Base-by-base conservation (phyloP, 2,329 filamentous ascomycete species). In the Xylaria polymorpha region DNA sequence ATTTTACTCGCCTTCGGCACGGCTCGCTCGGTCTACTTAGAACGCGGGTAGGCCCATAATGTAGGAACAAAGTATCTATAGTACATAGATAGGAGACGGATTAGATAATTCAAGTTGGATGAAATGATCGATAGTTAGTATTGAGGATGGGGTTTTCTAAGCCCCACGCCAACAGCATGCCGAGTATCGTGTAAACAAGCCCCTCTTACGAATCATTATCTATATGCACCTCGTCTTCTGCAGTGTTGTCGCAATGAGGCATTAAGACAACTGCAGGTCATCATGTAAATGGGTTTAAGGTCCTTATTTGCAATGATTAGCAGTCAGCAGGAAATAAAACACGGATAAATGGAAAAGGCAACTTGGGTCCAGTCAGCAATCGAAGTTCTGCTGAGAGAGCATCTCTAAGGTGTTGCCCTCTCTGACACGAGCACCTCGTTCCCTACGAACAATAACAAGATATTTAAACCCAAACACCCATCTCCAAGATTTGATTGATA, bases 1-100 rank as follows among this genome's bases (percentile, higher is more conserved):
- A 12, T 32, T 41, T 39, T 15, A 58, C 22, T 58, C 14, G 37
- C n/a, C 14, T 41, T 53, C 51, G 51, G 35, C 37, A 61, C 58
- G 58, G 67, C 58, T 63, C 53, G 67, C 18, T 55, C 44, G 20
- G 59, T 60, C 39, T 25, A 18, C 22, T 46, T 35, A 41, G 56
- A n/a, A 60, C 37, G 5, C 18, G n/a, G 29, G 29, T 10, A 48
- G n/a, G 6, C 44, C n/a, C 7, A 44, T 58, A 35, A 44, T 43
- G 6, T 57, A 5, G 41, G 25, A n/a, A 18, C 9, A 15, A n/a
- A 51, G 8, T n/a, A 46, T 9, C n/a, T 29, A 10, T 6, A 14
- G 41, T 44, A 7, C 10, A 53, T 20, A 35, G 8, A 20, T 25
- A 20, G 9, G 15, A 53, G 29, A 56, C n/a, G 32, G 8, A 20